These are phyloP conservation scores for Aspergillus sparsus DNA, from an alignment of 495 filamentous ascomycete genomes.

Conservation along the genomic window DNA sequence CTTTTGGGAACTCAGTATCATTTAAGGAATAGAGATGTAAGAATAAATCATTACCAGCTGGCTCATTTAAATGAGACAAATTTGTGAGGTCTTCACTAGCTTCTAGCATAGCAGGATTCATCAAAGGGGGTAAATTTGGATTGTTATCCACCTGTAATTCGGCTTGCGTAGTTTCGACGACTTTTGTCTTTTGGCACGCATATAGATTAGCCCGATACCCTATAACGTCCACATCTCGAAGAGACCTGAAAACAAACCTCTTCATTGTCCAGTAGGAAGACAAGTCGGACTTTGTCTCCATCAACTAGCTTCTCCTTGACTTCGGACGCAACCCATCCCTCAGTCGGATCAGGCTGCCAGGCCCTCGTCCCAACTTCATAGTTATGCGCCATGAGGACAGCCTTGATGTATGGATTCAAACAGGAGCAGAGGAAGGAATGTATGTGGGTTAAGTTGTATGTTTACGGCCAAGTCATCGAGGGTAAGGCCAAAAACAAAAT, in stretches of 20 bases:
- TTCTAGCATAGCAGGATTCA: conserved; percentile 98
- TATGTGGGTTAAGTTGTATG: conserved; percentile 18
- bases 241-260: conserved; percentile 65
- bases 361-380: conserved; percentile 97
- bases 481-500: conserved; percentile 15
- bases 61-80: conserved; percentile 96
- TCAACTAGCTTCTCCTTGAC: conserved; percentile 82
- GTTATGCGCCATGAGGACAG: conserved; percentile 75
- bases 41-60: conserved; percentile 69
- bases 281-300: conserved; percentile 81
- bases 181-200: conserved; percentile 60
- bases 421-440: conserved; percentile 16
- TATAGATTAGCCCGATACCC: conserved; percentile 26
- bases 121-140: conserved; percentile 76
- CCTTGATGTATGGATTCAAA: conserved; percentile 9
- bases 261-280: conserved; percentile 87
- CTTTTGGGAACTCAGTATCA: conserved; percentile 54
- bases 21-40: conserved; percentile 3
- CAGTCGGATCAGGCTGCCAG: conserved; percentile 93
- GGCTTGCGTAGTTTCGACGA: conserved; percentile 75
- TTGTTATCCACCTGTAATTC: conserved; percentile 76
- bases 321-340: conserved; percentile 97
- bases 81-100: conserved; percentile 98
- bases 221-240: neutral
- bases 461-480: conserved; percentile 20